Base-by-base conservation (phyloP, 1,284 basidiomycete genomes). In the Somion occarium region DNA sequence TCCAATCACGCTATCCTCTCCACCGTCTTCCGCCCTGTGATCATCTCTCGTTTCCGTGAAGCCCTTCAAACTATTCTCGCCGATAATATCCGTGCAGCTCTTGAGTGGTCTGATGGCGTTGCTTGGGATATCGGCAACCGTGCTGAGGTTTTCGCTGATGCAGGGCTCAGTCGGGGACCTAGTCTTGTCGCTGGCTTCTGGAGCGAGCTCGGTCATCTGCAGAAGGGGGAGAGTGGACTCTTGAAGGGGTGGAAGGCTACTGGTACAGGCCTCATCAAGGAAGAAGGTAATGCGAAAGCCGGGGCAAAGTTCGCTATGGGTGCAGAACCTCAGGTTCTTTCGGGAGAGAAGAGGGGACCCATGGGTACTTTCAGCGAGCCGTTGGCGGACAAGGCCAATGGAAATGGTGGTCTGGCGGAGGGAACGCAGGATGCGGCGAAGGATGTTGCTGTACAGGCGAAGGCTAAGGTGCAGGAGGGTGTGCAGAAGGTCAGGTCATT, bases 321-420 rank as follows among this genome's bases (percentile, higher is more conserved):
- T 3, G 82, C 75, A 2, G 83, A 85, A 64, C 85, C 85, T 37
- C 85, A 88, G 69, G 76, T 88, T 37, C 63, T 88, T 27, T 64
- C 74, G 20, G 80, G 82, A 0, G 74, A 82, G 55, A 85, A 87
- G 71, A 72, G 68, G 2, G 85, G 85, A 0, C 84, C 85, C 1
- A 61, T 79, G 45, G 84, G 79, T 1, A 80, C 70, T 2, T 71
- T 72, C 13, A 73, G 78, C 2, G 74, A 80, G 60, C 69, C 73
- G 1, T 42, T 84, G 20, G 61, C 56, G 23, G 69, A 74, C 49
- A 62, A 54, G 45, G 44, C n/a, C 39, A 47, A 52, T 41, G 47
- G 34, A 39, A 44, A 44, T 24, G 56, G 66, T 0, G 59, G 51
- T 18, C 56, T 51, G 15, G 53, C 50, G 38, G 57, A 60, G 30